Evolutionary conservation across 1,139 yeast genomes (phyloP), one percentile per base, ranked within the genome.

Genomic region (Geotrichum aggregatum): DNA sequence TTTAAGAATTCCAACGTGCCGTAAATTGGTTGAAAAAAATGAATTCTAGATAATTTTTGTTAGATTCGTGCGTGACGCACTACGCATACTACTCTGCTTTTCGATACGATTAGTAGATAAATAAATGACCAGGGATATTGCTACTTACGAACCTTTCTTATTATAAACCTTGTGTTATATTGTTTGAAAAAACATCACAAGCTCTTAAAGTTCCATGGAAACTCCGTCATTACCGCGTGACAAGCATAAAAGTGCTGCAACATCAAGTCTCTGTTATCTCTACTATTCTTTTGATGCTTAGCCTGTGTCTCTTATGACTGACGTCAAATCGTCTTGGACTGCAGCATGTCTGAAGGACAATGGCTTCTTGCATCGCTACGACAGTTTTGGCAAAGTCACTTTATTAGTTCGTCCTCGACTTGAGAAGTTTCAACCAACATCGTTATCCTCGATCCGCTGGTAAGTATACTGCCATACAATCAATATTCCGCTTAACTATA

Each of bases 401-500:
- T 35, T 52, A 33, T 51, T 52, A 22, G 47, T 44, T 49, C 55
- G 42, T 44, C 55, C 11, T 51, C 52, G 1, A 55, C 50, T 42
- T 39, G 50, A 1, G 95, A 96, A 57, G 80, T 67, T 79, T 89
- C 97, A 34, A 85, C 69, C 35, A 89, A 81, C 57, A 89, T 71
- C 11, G 94, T 82, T 40, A 89, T 71, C 61, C 95, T 76, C 83
- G 76, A 28, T 87, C 80, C 56, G 87, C 84, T 1, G 96, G 96
- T 52, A 85, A 79, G 63, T 79, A 82, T 33, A 89, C 74, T 63
- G 80, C 78, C 55, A 89, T 69, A 64, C 85, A 89, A 2, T 87
- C 79, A 10, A 88, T 71, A 52, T 92, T 76, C 58, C 79, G 78
- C 65, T 89, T 89, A 57, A 82, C 82, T 50, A 89, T 84, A 39